A percentile compares a stretch with the other conserved stretches of the same genome.
phyloP scores from a whole-genome alignment of 306 rosid species.

The Dryas alaskensis region DNA sequence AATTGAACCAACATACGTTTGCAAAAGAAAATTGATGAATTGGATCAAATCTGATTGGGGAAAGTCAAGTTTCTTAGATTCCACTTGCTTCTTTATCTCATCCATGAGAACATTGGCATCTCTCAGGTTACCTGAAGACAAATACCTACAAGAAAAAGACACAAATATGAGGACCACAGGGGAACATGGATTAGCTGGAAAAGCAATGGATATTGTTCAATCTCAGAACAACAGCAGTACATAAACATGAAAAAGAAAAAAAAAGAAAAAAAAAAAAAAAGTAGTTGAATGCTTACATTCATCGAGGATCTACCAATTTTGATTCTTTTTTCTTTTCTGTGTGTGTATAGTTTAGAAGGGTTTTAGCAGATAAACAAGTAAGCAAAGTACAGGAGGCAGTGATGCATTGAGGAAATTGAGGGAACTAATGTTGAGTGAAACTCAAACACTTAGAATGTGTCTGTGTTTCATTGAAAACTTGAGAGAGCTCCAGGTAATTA shows the following conservation, averaged over 20 bases:
- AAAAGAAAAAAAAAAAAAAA: neutral
- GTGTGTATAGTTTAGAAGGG: too few relatives aligned
- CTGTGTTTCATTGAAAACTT: too few relatives aligned
- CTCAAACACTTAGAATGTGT: too few relatives aligned
- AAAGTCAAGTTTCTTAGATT: conserved; percentile 44
- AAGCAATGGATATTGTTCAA: neutral
- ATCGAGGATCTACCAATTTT: neutral
- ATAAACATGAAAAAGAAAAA: neutral
- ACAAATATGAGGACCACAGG: neutral
- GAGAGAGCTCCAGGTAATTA: too few relatives aligned
- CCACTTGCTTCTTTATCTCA: conserved; percentile 66
- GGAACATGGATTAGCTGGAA: neutral
- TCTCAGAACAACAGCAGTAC: neutral
- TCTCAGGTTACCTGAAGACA: conserved; percentile 74
- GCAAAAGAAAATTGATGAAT: conserved; percentile 69
- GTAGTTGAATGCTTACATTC: neutral
- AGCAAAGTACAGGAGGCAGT: too few relatives aligned
- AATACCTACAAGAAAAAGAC: conserved; percentile 54
- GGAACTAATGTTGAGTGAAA: too few relatives aligned
- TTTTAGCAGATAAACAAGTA: too few relatives aligned
- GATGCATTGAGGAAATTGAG: too few relatives aligned
- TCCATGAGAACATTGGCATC: conserved; percentile 81
- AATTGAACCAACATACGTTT: conserved; percentile 59
- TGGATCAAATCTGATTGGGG: conserved; percentile 72
- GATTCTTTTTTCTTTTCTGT: neutral